phyloP scores from a whole-genome alignment of 208 protist genomes.

The Trypanosoma scelopori region DNA sequence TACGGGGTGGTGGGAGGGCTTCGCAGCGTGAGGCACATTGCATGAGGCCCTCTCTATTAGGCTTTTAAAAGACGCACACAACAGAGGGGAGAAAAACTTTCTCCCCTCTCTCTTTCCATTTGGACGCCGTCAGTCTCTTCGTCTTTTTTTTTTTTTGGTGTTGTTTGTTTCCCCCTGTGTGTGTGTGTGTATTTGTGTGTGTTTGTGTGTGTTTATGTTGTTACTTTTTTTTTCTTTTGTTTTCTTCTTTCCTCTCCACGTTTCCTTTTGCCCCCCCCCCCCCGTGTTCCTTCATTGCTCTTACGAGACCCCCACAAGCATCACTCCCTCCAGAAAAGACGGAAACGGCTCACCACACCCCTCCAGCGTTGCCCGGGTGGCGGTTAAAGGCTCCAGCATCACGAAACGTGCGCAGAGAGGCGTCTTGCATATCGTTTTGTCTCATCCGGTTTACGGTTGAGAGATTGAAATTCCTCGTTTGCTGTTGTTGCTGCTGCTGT shows the following conservation, averaged over 20 bases:
- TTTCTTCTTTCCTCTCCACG: not conserved
- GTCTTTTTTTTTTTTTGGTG: no score
- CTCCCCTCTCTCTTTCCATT: no score
- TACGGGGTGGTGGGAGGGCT: no score
- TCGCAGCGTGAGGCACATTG: not conserved
- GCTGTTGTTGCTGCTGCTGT: slow-evolving; percentile 22
- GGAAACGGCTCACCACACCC: slow-evolving; percentile 41
- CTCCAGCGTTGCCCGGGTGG: slow-evolving; percentile 36
- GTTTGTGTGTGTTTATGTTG: no score
- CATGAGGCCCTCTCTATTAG: slow-evolving; percentile 6
- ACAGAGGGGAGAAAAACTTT: slow-evolving; percentile 10
- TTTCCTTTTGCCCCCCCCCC: not conserved
- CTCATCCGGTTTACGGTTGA: slow-evolving; percentile 13
- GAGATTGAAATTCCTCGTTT: slow-evolving; percentile 22
- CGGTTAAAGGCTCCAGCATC: slow-evolving; percentile 33
- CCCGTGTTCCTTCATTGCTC: slow-evolving; percentile 2
- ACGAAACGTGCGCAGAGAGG: slow-evolving; percentile 19
- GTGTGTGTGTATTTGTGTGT: no score
- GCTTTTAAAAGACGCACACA: slow-evolving; percentile 15
- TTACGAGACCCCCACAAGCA: not conserved
- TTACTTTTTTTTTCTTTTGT: slow-evolving; percentile 6
- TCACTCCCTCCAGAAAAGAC: not conserved
- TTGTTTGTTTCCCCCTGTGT: no score
- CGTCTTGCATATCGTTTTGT: slow-evolving; percentile 19
- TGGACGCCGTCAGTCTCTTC: no score